A percentile compares a stretch with the other conserved stretches of the same genome.
Conservation (phyloP, 2,329 filamentous ascomycete genomes). For the Blastomyces silverae region DNA sequence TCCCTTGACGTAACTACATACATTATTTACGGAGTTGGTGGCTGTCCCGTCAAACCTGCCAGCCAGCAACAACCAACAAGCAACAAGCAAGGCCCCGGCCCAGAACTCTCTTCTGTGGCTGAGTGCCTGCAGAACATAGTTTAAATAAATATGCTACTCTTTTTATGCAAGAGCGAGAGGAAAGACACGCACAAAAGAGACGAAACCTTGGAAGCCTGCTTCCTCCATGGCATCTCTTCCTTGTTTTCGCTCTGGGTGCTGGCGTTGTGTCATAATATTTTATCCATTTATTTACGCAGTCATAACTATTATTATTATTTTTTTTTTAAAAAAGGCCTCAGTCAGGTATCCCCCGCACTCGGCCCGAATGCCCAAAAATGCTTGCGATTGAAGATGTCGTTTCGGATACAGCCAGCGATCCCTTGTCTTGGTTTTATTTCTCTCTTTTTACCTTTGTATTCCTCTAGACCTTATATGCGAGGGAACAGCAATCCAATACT, state of each 20-base stretch:
- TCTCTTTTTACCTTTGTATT: background rate
- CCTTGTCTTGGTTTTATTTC: background rate
- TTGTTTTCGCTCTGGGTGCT: background rate
- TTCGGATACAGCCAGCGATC: no score
- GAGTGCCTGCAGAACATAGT: background rate
- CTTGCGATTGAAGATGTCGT: background rate
- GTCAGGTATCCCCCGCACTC: no score
- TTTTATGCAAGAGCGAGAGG: background rate
- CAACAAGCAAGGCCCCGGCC: background rate
- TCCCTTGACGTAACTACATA: background rate
- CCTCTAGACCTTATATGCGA: no score
- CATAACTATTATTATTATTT: background rate
- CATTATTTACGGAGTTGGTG: background rate
- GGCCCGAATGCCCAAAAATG: background rate
- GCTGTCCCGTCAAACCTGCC: background rate
- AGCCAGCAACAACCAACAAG: background rate
- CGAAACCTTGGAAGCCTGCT: background rate
- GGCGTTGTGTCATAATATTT: background rate
- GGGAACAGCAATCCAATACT: no score
- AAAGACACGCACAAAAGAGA: background rate
- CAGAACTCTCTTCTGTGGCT: background rate
- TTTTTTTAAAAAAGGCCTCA: background rate
- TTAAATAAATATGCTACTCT: background rate
- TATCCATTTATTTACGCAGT: no score
- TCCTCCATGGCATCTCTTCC: background rate